Percentiles rank a stretch among this genome's conserved stretches.
Conservation (phyloP, 2,329 filamentous ascomycete genomes). For the Orbilia javanica region DNA sequence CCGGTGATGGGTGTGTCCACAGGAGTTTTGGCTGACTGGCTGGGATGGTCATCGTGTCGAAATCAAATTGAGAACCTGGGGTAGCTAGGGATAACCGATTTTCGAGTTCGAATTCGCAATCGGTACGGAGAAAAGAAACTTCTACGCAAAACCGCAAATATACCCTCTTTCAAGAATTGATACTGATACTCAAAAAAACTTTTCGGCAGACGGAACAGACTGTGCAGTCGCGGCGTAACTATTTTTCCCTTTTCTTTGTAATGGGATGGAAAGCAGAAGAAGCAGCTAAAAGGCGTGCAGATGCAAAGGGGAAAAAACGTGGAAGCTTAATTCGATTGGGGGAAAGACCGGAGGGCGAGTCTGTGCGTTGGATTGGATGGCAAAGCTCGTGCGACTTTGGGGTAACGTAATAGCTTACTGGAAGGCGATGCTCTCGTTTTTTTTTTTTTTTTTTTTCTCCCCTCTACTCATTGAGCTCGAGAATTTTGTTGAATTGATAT, state of each 20-base stretch:
- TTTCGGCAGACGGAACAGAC: neutral
- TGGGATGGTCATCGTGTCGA: constrained; percentile 39
- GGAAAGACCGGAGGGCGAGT: constrained; percentile 14
- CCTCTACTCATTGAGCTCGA: constrained; percentile 22
- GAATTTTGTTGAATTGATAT: constrained; percentile 22
- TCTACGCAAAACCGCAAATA: neutral
- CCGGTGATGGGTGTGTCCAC: constrained; percentile 60
- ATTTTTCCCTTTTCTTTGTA: neutral
- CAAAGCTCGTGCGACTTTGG: constrained; percentile 19
- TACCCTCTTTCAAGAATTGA: neutral
- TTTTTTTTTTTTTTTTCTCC: neutral
- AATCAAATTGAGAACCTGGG: neutral
- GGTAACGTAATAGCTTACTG: neutral
- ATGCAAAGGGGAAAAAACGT: constrained; percentile 25
- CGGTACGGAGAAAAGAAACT: neutral
- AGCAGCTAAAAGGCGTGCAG: constrained; percentile 4
- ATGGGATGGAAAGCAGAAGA: constrained; percentile 9
- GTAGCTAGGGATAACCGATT: neutral
- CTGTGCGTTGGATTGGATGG: constrained; percentile 45
- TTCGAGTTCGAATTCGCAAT: neutral
- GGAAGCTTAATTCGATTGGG: constrained; percentile 40
- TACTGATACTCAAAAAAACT: neutral
- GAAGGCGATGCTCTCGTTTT: neutral
- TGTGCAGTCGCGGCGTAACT: neutral
- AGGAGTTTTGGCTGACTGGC: constrained; percentile 47